A percentile compares a stretch with the other conserved stretches of the same genome.
phyloP scores from a whole-genome alignment of 2,329 filamentous ascomycete species.

The Coleophoma cylindrospora region DNA sequence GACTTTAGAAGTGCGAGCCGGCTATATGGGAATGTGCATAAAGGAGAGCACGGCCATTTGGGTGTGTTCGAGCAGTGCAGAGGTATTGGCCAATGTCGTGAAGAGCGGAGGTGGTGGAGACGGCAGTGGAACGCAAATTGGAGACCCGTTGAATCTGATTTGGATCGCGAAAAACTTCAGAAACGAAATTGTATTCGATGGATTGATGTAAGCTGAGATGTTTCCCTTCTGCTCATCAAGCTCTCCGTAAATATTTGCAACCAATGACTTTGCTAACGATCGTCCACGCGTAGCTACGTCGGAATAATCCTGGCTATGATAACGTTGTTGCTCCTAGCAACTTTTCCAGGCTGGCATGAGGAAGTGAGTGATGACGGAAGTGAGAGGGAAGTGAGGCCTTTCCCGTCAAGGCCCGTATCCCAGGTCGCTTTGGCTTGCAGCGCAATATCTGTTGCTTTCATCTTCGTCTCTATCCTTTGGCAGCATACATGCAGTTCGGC shows the following conservation, averaged over 20 bases:
- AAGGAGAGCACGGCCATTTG: conserved; percentile 1
- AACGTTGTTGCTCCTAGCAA: conserved; percentile 3
- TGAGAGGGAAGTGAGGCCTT: conserved; percentile 83
- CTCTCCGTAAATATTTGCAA: background rate
- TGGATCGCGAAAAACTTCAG: conserved; percentile 7
- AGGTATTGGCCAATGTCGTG: conserved; percentile 1
- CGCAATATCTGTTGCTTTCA: conserved; percentile 4
- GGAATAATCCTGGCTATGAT: conserved; percentile 3
- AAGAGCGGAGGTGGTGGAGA: background rate
- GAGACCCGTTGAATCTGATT: conserved; percentile 9
- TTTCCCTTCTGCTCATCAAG: background rate
- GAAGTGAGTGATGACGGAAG: conserved; percentile 32
- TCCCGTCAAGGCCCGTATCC: conserved; percentile 60
- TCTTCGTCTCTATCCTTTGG: conserved; percentile 6
- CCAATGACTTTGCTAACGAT: background rate
- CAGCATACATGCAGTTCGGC: conserved; percentile 5
- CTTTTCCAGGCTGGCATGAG: conserved; percentile 9
- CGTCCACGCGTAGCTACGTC: conserved; percentile 1
- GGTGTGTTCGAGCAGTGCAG: conserved; percentile 8
- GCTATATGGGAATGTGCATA: conserved; percentile 9
- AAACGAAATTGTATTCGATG: conserved; percentile 7
- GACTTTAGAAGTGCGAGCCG: conserved; percentile 4
- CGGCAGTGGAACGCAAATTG: background rate
- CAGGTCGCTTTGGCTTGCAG: conserved; percentile 1
- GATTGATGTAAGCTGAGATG: conserved; percentile 5